Evolutionary conservation across 352 stramenopile genomes (phyloP), one percentile per base, ranked within the genome.

Genomic region (Globisporangium paddicum): DNA sequence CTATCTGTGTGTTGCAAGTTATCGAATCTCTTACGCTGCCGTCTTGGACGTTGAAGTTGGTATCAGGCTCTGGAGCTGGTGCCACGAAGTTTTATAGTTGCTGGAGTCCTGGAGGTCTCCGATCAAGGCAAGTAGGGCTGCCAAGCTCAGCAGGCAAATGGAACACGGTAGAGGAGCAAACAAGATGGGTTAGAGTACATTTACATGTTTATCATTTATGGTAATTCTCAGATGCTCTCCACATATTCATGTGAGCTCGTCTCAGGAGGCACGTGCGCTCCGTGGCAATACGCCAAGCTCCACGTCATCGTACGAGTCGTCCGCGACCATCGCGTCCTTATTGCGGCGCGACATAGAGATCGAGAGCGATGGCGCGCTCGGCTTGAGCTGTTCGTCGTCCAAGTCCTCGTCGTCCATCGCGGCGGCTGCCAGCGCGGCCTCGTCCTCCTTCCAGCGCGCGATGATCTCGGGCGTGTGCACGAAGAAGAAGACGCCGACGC

Each of bases 401-500:
- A 30, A 37, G 10, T 67, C 62, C 35, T 75, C 65, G 1, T 52
- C 67, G 44, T 64, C 62, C n/a, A 73, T 59, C 63, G 50, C 53
- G 54, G 25, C 67, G 16, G 23, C 5, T 25, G 42, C 70, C 60
- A 5, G 55, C 67, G 54, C 58, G 16, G 37, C 21, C 44, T 55
- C 63, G 32, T 71, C 47, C 2, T 65, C 56, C 18, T 53, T 62
- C 56, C 66, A 64, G 21, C 72, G 69, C 13, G 56, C 63, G 13
- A 86, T 60, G 65, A 91, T 78, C 62, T 93, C 84, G 1, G 81
- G 82, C 3, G 79, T 91, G 68, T 90, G 81, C 41, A 90, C 77
- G 58, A 89, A 90, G 62, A 89, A 78, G 60, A 93, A 93, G 13
- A 91, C 81, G 52, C 80, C 78, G 37, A 93, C 70, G 59, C 84